Evolutionary conservation across 1,284 basidiomycete genomes (phyloP), one percentile per base, ranked within the genome.

Genomic region (Phaffia rhodozyma): DNA sequence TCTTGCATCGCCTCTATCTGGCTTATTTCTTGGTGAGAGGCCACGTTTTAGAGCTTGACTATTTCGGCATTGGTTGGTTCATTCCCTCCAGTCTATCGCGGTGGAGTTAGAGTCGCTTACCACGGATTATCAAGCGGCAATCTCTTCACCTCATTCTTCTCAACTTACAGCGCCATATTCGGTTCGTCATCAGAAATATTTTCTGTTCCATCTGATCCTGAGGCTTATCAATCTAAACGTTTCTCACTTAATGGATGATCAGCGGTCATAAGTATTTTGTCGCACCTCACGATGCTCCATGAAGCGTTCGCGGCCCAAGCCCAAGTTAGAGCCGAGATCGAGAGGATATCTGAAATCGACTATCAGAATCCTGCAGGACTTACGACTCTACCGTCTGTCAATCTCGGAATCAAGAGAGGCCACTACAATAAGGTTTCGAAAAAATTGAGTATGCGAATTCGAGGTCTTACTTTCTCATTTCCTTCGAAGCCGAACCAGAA

Each of bases 381-480:
- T 49, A 38, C 65, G 60, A 29, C 30, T 29, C 32, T n/a, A 23
- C 29, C 54, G 43, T n/a, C 56, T 30, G 34, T n/a, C n/a, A n/a
- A 25, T 16, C n/a, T 27, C n/a, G n/a, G n/a, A n/a, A n/a, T n/a
- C n/a, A n/a, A n/a, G n/a, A n/a, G n/a, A 61, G n/a, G 20, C 5
- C 23, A 29, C 7, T 1, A 13, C 53, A 48, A 20, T 21, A 59
- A 9, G 52, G 48, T 16, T 25, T 34, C 3, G 38, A 50, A 27
- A 59, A 58, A 29, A 30, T 68, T 69, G 11, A 69, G 69, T 11
- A 76, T 79, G 63, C 71, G 74, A 54, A 73, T 78, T 47, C 70
- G 74, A 25, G 68, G 74, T 61, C 75, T 79, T 34, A 73, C 74
- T 25, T 79, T 79, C 65, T 69, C 71, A 52, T 79, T 78, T 66